Percentiles rank a stretch among this genome's conserved stretches.
Conservation (phyloP, 257 asterid genomes). For the Fraxinus excelsior region DNA sequence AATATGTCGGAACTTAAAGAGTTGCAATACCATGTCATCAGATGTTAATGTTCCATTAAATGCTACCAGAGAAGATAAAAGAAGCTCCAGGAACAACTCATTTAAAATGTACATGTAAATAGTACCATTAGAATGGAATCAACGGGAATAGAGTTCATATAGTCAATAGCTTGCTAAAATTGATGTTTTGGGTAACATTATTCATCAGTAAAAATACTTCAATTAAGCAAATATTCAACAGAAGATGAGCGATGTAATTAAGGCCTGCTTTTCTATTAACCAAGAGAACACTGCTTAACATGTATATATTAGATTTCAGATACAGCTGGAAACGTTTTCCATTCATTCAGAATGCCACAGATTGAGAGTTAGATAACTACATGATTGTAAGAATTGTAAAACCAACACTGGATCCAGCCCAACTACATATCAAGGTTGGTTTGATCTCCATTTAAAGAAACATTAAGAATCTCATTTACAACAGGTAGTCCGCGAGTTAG, state of each 20-base stretch:
- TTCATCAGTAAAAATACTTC: neutral
- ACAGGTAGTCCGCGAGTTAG: neutral
- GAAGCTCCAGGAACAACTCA: neutral
- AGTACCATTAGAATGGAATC: neutral
- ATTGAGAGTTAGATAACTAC: constrained; percentile 10
- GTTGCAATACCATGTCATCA: constrained; percentile 88
- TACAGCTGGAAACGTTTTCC: neutral
- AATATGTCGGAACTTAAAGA: constrained; percentile 16
- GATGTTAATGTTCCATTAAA: constrained; percentile 74
- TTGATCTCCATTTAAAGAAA: neutral
- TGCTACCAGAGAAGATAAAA: neutral
- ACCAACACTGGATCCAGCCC: neutral
- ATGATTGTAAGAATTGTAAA: constrained; percentile 9
- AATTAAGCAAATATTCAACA: neutral
- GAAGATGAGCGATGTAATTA: neutral
- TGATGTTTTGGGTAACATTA: neutral
- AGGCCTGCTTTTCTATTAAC: neutral
- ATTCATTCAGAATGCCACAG: constrained; percentile 1
- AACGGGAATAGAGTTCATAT: neutral
- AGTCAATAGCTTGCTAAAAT: neutral
- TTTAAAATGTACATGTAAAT: neutral
- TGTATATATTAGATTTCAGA: neutral
- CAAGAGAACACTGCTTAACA: neutral
- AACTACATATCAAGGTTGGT: constrained; percentile 5
- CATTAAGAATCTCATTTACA: neutral